Evolutionary conservation across 2,329 filamentous ascomycete species (phyloP).

Genomic region (Laburnicola sp.): DNA sequence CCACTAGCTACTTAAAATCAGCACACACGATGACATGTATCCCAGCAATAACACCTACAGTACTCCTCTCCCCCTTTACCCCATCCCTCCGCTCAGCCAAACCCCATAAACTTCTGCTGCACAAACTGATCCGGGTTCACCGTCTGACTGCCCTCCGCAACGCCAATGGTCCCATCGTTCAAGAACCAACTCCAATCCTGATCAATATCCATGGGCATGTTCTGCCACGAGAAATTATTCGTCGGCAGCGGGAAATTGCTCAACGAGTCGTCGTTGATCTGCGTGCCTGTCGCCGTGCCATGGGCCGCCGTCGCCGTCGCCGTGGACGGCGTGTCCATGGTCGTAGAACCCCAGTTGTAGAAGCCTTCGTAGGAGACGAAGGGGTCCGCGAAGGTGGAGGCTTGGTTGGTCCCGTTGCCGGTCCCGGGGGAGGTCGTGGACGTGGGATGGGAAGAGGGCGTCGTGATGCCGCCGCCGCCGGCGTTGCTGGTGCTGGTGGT

Average conservation of each 20-base stretch:
- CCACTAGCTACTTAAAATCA: too few relatives aligned
- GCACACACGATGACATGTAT: too few relatives aligned
- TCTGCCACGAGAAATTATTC: constrained; percentile 45
- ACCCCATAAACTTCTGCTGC: constrained; percentile 31
- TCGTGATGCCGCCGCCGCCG: background rate
- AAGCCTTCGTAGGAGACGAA: constrained; percentile 47
- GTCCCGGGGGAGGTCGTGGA: constrained; percentile 16
- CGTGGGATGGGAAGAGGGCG: constrained; percentile 19
- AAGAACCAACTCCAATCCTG: constrained; percentile 49
- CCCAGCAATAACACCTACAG: background rate
- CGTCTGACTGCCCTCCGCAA: background rate
- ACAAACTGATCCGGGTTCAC: constrained; percentile 20
- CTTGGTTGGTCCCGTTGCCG: background rate
- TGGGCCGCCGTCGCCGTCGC: background rate
- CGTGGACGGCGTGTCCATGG: constrained; percentile 15
- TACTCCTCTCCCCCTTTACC: background rate
- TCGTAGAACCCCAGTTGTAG: constrained; percentile 40
- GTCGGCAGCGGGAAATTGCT: constrained; percentile 38
- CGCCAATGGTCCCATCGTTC: constrained; percentile 31
- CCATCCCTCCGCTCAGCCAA: constrained; percentile 17
- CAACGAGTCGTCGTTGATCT: constrained; percentile 39
- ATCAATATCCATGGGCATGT: constrained; percentile 47
- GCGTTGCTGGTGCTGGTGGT: background rate
- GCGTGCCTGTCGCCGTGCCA: constrained; percentile 9
- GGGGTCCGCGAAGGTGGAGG: constrained; percentile 21